These are phyloP conservation scores for Cardiospermum halicacabum DNA, from an alignment of 345 rosid species.

Conservation along the genomic window DNA sequence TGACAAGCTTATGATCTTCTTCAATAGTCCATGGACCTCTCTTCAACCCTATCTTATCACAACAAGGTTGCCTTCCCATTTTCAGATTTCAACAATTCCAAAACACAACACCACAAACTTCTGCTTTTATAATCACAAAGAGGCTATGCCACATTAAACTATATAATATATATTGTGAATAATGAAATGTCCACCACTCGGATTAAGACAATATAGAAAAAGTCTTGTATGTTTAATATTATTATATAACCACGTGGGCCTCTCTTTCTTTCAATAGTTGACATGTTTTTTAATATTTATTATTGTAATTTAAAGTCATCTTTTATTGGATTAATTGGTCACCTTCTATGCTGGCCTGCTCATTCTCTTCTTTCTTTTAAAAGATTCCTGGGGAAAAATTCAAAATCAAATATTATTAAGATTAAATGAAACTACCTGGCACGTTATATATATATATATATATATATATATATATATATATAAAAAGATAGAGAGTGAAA, in stretches of 20 bases:
- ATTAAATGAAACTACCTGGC: too few species aligned
- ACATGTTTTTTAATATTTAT: conserved; percentile 17
- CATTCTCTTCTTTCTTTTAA: conserved; percentile 21
- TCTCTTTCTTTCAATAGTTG: too few species aligned
- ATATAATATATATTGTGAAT: too few species aligned
- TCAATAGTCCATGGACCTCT: conserved; percentile 98
- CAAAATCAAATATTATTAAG: too few species aligned
- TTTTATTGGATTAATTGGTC: conserved; percentile 28
- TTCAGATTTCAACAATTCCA: neutral
- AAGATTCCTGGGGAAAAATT: conserved; percentile 14
- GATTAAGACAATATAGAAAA: conserved; percentile 25
- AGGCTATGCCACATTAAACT: conserved; percentile 41
- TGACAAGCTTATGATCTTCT: conserved; percentile 90
- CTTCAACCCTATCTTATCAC: conserved; percentile 87
- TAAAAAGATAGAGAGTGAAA: too few species aligned
- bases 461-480: too few species aligned
- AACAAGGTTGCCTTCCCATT: conserved; percentile 94
- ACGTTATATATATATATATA: too few species aligned
- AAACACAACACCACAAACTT: too few species aligned
- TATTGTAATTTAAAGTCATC: conserved; percentile 16
- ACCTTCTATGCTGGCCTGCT: conserved; percentile 44
- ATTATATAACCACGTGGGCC: conserved; percentile 24
- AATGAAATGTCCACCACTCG: conserved; percentile 20
- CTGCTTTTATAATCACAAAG: conserved; percentile 30
- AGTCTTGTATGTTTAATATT: neutral